These are phyloP conservation scores for Helicostylum pulchrum DNA, from an alignment of 192 early-diverging fungal genomes.

Conservation along the genomic window DNA sequence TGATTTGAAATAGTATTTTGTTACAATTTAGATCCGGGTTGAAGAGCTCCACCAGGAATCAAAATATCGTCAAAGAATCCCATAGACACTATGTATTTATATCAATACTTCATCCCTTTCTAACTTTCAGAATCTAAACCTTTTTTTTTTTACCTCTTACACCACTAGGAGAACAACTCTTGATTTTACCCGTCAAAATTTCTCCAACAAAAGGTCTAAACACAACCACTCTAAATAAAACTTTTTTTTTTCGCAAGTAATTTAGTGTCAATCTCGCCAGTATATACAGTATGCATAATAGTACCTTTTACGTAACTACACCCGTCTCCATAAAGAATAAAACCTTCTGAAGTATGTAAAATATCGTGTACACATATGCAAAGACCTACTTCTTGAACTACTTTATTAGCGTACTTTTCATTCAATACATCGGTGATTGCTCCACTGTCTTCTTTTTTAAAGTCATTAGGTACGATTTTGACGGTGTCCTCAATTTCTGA, in stretches of 20 bases:
- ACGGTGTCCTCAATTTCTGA: conserved; percentile 79
- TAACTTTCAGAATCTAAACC: background rate
- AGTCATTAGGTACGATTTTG: conserved; percentile 76
- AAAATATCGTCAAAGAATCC: conserved; percentile 92
- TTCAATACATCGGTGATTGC: conserved; percentile 90
- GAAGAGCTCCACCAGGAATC: conserved; percentile 67
- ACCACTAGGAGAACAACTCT: conserved; percentile 65
- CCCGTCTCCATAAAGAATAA: conserved; percentile 82
- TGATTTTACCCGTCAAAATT: conserved; percentile 76
- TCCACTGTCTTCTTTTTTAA: conserved; percentile 67
- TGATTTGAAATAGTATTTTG: background rate
- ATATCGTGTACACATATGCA: conserved; percentile 86
- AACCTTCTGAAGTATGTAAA: conserved; percentile 76
- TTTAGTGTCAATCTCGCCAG: background rate
- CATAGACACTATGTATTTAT: conserved; percentile 57
- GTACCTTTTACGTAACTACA: conserved; percentile 71
- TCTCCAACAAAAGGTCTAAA: conserved; percentile 92
- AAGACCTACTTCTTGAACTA: conserved; percentile 87
- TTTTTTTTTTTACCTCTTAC: conserved; percentile 67
- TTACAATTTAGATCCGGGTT: conserved; percentile 62
- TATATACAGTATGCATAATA: background rate
- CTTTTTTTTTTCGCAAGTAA: conserved; percentile 28
- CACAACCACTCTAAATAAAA: conserved; percentile 80
- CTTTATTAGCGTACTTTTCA: conserved; percentile 91
- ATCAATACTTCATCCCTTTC: background rate